Base-by-base conservation (phyloP, 306 rosid genomes). In the Mucuna pruriens region DNA sequence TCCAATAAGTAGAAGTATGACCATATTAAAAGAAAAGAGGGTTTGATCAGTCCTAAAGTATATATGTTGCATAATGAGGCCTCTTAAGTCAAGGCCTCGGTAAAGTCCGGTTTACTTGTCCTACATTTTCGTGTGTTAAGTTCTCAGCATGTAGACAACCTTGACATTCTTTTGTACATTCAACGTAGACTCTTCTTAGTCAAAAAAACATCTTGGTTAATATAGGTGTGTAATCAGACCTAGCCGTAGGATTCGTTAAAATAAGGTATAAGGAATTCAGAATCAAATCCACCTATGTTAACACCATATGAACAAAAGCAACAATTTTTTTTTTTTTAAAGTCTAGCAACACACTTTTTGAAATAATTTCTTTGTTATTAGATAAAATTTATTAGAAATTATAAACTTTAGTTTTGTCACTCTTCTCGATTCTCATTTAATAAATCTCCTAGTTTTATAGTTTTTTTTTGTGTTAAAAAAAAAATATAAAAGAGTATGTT, bases 1-100 rank as follows among this genome's bases (percentile, higher is more conserved):
- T 81, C 20, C 25, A 25, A 1, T 19, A 11, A 64, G 40, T 38
- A 38, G 40, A 65, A 9, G 5, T 19, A 13, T 25, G 38, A 55
- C 67, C 29, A 20, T n/a, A n/a, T n/a, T n/a, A n/a, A n/a, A n/a
- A 65, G 40, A 42, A 62, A 34, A 62, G 48, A 62, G 73, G 60
- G 44, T n/a, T n/a, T n/a, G n/a, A 16, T 20, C 63, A 45, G 54
- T 69, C 49, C 8, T 7, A 17, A 73, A 23, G 26, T 10, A 48
- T n/a, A n/a, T n/a, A n/a, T 31, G 22, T 22, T 13, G 33, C 12
- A 52, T 36, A 54, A 13, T 26, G 5, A 20, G 68, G 68, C 17
- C 23, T 71, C 65, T 40, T 9, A 26, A 74, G 69, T 74, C 70
- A 81, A 74, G 40, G 60, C 12, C 29, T 38, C 55, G 23, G 29